Base-by-base conservation (phyloP, 1,284 basidiomycete species). In the Sporisorium reilianum region DNA sequence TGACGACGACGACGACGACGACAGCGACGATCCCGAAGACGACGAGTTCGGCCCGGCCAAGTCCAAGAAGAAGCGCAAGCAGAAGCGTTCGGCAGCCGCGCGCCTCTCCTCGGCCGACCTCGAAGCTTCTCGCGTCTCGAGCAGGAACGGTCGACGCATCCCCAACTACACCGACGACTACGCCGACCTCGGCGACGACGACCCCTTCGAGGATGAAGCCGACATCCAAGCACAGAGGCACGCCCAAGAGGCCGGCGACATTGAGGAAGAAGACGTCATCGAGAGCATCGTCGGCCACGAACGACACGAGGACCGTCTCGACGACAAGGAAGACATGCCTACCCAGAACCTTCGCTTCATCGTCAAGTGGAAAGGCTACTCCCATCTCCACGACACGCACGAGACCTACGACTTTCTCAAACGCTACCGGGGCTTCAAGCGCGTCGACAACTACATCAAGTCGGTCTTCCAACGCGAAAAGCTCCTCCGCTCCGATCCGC, bases 391-490 rank as follows among this genome's bases (percentile, higher is more conserved):
- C 81, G 97, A 99, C 84, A 99, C 95, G 11, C 95, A 98, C 84
- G 96, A 99, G 86, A 91, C 91, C 12, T 97, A 97, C 87, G 91
- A 94, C 81, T 98, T 97, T 85, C 87, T 98, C 64, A 87, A 87
- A 74, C 91, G 93, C 36, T 97, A 92, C 88, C 91, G 90, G 83
- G 95, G 95, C 30, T 89, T 97, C 83, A 99, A 99, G 87, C 93
- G 95, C 62, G 94, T 99, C 64, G 96, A 98, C 86, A 99, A 99
- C 87, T 99, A 99, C 86, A 97, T 99, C 88, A 96, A 96, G 84
- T 89, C 90, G 20, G 86, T 89, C 38, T 88, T 87, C 85, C 74
- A 81, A 89, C 90, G 87, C 1, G 93, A 93, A 86, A 90, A 93
- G 73, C 88, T 90, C 7, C 89, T 91, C 45, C 87, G 94, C 23